A percentile compares a stretch with the other conserved stretches of the same genome.
Evolutionary conservation across 1,284 basidiomycete genomes (phyloP).

Genomic region (Schizophyllum amplum): DNA sequence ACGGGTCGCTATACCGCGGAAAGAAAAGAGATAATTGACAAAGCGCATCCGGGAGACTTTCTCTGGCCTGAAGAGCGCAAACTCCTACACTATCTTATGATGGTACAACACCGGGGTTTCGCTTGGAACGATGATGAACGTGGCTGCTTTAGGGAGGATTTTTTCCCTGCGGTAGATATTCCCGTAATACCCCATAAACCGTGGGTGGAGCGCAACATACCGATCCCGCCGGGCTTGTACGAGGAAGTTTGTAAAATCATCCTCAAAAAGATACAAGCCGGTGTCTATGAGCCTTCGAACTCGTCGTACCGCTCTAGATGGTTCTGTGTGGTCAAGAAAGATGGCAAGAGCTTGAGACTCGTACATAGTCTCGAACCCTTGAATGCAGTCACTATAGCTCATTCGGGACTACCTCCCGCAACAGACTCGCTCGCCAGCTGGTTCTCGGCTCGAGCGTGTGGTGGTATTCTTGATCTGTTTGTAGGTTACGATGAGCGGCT

Average conservation of each 20-base stretch:
- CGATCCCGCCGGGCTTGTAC: slow-evolving; percentile 11
- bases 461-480: slow-evolving; percentile 13
- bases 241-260: slow-evolving; percentile 9
- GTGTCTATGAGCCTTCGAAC: slow-evolving; percentile 9
- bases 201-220: slow-evolving; percentile 8
- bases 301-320: slow-evolving; percentile 8
- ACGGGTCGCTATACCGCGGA: slow-evolving; percentile 2
- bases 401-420: slow-evolving; percentile 10
- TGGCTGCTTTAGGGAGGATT: slow-evolving; percentile 8
- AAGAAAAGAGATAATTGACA: no score
- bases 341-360: slow-evolving; percentile 16
- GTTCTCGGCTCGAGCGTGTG: slow-evolving; percentile 12
- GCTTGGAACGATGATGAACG: slow-evolving; percentile 9
- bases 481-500: slow-evolving; percentile 13
- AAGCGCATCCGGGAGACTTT: no score
- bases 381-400: slow-evolving; percentile 11
- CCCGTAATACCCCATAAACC: slow-evolving; percentile 5
- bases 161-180: slow-evolving; percentile 1
- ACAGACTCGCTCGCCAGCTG: slow-evolving; percentile 8
- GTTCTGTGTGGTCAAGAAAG: slow-evolving; percentile 18
- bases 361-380: slow-evolving; percentile 16
- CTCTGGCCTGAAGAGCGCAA: slow-evolving; percentile 9
- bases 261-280: no score
- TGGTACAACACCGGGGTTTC: slow-evolving; percentile 7
- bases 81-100: slow-evolving; percentile 11